These are phyloP conservation scores for Crithidia bombi DNA, from an alignment of 208 protist genomes.

Conservation along the genomic window DNA sequence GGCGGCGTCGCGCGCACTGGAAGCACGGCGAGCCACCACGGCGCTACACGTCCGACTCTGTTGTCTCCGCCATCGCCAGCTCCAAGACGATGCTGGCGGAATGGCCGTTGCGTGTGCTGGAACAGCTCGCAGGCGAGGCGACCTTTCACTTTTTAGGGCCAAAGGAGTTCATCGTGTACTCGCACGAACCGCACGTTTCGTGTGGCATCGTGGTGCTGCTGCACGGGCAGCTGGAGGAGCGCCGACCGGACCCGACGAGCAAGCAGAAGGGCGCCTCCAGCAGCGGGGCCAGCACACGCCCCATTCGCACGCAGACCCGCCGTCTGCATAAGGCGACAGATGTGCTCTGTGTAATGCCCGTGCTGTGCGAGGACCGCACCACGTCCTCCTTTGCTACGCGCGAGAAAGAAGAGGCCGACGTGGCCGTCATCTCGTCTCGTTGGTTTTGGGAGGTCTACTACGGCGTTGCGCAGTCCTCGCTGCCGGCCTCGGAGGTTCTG, in stretches of 20 bases:
- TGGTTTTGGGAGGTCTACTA: slow-evolving; percentile 85
- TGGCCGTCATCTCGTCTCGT: slow-evolving; percentile 78
- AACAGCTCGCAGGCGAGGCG: slow-evolving; percentile 51
- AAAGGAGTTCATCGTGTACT: slow-evolving; percentile 74
- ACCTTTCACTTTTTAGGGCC: slow-evolving; percentile 57
- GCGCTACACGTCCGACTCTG: slow-evolving; percentile 62
- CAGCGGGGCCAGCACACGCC: slow-evolving; percentile 27
- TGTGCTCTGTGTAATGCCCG: slow-evolving; percentile 67
- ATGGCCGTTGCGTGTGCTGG: slow-evolving; percentile 71
- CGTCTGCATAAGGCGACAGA: slow-evolving; percentile 50
- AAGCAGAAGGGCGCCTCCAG: slow-evolving; percentile 4
- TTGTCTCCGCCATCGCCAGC: slow-evolving; percentile 60
- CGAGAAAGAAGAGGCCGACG: slow-evolving; percentile 59
- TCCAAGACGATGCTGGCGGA: slow-evolving; percentile 62
- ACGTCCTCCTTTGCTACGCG: slow-evolving; percentile 46
- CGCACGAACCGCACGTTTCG: slow-evolving; percentile 78
- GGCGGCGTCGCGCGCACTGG: slow-evolving; percentile 45
- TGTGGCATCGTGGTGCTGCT: slow-evolving; percentile 82
- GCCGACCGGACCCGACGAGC: slow-evolving; percentile 17
- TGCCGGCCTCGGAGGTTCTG: slow-evolving; percentile 39
- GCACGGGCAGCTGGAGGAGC: slow-evolving; percentile 72
- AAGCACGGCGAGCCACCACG: slow-evolving; percentile 51
- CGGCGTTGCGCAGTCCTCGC: slow-evolving; percentile 43
- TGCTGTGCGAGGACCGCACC: slow-evolving; percentile 83
- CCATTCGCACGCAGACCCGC: slow-evolving; percentile 40